Evolutionary conservation across 106 monocot species (phyloP).

Genomic region (Gastrodia elata): DNA sequence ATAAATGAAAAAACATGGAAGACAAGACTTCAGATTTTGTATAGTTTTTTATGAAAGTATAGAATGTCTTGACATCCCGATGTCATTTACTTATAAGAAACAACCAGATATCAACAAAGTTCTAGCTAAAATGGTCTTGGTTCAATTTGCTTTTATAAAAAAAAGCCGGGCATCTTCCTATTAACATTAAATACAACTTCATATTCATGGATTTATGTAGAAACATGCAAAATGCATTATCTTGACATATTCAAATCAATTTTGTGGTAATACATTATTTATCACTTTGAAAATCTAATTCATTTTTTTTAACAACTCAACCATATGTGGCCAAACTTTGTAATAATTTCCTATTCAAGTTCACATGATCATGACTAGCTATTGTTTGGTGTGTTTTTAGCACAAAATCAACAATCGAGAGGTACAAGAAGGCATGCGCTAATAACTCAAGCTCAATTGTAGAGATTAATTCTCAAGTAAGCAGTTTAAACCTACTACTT

Average conservation of each 20-base stretch:
- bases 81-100: too few relatives aligned
- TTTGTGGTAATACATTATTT: background rate
- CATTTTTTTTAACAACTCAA: background rate
- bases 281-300: background rate
- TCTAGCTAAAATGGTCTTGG: too few relatives aligned
- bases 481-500: background rate
- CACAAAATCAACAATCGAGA: constrained; percentile 66
- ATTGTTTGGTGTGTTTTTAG: constrained; percentile 15
- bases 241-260: background rate
- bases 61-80: too few relatives aligned
- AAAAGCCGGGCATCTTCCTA: too few relatives aligned
- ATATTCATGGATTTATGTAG: background rate
- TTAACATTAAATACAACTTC: too few relatives aligned
- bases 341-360: background rate
- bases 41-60: too few relatives aligned
- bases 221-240: background rate
- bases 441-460: constrained; percentile 37
- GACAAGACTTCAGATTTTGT: too few relatives aligned
- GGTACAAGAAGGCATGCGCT: constrained; percentile 63
- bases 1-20: too few relatives aligned
- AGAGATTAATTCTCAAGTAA: constrained; percentile 59
- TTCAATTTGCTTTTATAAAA: too few relatives aligned
- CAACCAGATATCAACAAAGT: too few relatives aligned
- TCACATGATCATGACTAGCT: background rate
- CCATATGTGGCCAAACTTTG: background rate